These are phyloP conservation scores for Aspergillus affinis DNA, from an alignment of 495 filamentous ascomycete genomes.

Conservation along the genomic window DNA sequence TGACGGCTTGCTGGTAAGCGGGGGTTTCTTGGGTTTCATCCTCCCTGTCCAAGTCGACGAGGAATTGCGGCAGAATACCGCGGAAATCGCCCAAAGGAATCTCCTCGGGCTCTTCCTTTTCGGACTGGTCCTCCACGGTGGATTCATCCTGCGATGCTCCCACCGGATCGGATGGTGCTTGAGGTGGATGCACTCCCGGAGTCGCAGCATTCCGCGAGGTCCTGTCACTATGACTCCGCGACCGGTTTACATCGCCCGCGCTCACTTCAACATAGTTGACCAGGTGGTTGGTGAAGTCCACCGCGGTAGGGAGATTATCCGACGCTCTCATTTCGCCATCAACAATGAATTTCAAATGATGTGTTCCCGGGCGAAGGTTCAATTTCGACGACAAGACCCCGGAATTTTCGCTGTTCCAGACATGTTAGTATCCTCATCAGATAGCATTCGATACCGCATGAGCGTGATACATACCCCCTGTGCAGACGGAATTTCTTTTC, in stretches of 20 bases:
- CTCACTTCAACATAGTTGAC: constrained; percentile 97
- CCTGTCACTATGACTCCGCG: constrained; percentile 38
- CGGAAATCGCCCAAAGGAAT: constrained; percentile 49
- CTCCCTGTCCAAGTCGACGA: constrained; percentile 79
- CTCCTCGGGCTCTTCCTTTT: constrained; percentile 49
- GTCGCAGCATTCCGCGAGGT: constrained; percentile 25
- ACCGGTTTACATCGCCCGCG: constrained; percentile 60
- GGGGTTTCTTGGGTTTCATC: constrained; percentile 76
- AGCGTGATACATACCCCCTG: constrained; percentile 58
- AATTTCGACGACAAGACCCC: constrained; percentile 70
- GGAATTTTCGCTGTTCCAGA: constrained; percentile 33
- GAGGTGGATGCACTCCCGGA: constrained; percentile 45
- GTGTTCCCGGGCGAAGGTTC: constrained; percentile 84
- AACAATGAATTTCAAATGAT: constrained; percentile 95
- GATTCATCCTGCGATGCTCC: constrained; percentile 35
- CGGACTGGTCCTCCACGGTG: constrained; percentile 41
- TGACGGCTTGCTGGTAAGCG: constrained; percentile 65
- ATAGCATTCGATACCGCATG: neutral
- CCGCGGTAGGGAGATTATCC: constrained; percentile 83
- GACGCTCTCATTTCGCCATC: constrained; percentile 90
- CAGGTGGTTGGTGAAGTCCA: constrained; percentile 93
- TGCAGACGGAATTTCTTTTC: constrained; percentile 84
- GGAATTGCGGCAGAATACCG: constrained; percentile 74
- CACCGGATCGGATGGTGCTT: constrained; percentile 40
- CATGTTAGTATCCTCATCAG: neutral